These are phyloP conservation scores for Xylaria sp. DNA, from an alignment of 2,329 filamentous ascomycete species.

Conservation along the genomic window DNA sequence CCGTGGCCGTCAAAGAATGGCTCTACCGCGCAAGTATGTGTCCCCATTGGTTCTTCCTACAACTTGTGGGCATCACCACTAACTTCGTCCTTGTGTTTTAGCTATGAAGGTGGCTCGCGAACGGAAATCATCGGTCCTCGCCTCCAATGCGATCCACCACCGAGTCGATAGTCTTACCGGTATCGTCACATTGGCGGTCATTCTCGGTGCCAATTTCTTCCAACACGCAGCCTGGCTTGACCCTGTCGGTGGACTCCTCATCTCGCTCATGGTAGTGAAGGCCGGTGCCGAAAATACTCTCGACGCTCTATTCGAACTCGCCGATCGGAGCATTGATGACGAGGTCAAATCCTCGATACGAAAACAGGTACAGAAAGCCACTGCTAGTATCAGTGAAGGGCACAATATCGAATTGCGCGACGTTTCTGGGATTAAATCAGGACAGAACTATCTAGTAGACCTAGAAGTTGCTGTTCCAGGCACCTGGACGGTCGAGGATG, in stretches of 20 bases:
- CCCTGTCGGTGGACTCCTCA: conserved; percentile 90
- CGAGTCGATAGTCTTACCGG: conserved; percentile 95
- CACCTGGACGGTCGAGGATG: conserved; percentile 78
- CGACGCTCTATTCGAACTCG: conserved; percentile 84
- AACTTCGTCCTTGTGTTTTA: conserved; percentile 53
- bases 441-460: conserved; percentile 95
- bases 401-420: conserved; percentile 76
- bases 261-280: conserved; percentile 92
- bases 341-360: conserved; percentile 81
- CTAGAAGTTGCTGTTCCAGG: conserved; percentile 84
- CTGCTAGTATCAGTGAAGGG: conserved; percentile 65
- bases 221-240: conserved; percentile 91
- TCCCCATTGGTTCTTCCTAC: not conserved
- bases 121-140: conserved; percentile 93
- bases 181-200: conserved; percentile 89
- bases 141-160: conserved; percentile 96
- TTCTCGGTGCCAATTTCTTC: conserved; percentile 88
- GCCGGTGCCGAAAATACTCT: conserved; percentile 89
- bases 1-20: conserved; percentile 95
- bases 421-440: conserved; percentile 91
- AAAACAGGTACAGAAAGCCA: conserved; percentile 70
- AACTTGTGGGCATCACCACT: conserved; percentile 37
- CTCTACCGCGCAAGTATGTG: conserved; percentile 94
- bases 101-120: conserved; percentile 96
- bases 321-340: conserved; percentile 88